A percentile compares a stretch with the other conserved stretches of the same genome.
Evolutionary conservation across 2,329 filamentous ascomycete species (phyloP).

Genomic region (Paraphaeosphaeria minitans): DNA sequence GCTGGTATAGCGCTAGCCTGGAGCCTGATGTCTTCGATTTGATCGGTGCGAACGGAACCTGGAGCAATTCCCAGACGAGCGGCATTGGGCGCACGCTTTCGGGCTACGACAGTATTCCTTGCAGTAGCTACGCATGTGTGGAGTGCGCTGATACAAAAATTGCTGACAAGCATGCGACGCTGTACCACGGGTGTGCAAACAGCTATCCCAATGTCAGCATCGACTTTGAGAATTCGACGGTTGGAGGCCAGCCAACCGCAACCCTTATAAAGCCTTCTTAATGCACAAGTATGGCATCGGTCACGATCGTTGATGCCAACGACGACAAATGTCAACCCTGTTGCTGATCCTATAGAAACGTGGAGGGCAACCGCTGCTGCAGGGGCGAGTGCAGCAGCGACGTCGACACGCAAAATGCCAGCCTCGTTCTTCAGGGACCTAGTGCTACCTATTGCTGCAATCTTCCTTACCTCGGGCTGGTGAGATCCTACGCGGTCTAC

Average conservation of each 20-base stretch:
- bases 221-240: conserved; percentile 13
- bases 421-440: not conserved
- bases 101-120: conserved; percentile 17
- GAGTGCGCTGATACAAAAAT: conserved; percentile 5
- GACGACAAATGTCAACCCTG: not conserved
- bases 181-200: conserved; percentile 17
- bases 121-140: conserved; percentile 16
- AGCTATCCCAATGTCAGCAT: conserved; percentile 18
- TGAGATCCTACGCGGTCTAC: not conserved
- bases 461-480: not conserved
- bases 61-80: conserved; percentile 11
- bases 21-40: conserved; percentile 21
- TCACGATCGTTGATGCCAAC: conserved; percentile 9
- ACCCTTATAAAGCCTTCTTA: conserved; percentile 10
- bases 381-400: conserved; percentile 6
- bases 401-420: not conserved
- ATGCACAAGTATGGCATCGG: not conserved
- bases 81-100: conserved; percentile 19
- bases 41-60: conserved; percentile 17
- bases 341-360: not conserved
- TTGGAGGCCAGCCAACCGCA: conserved; percentile 20
- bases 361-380: conserved; percentile 6
- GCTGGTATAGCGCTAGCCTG: conserved; percentile 16
- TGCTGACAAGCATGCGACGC: not conserved
- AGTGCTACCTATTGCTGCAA: not conserved